Percentiles rank a stretch among this genome's conserved stretches.
phyloP scores from a whole-genome alignment of 176 grass and related monocot species.

The Dendrocalamus sinicus region DNA sequence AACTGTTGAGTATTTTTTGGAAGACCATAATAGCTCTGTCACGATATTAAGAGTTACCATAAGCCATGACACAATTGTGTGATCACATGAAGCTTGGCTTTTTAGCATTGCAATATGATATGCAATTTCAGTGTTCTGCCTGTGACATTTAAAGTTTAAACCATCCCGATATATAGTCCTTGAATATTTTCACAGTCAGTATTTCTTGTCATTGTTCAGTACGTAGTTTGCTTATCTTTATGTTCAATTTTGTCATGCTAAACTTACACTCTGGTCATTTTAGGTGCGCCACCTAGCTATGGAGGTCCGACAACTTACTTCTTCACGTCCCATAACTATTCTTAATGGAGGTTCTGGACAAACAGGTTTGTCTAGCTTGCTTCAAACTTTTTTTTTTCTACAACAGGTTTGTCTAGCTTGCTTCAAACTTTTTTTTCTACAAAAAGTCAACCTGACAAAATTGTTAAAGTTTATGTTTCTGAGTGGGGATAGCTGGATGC shows the following conservation, averaged over 20 bases:
- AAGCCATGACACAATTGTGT: neutral
- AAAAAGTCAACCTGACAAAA: slow-evolving; percentile 13
- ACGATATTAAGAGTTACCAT: neutral
- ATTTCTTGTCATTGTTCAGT: neutral
- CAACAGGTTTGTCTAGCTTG: slow-evolving; percentile 66
- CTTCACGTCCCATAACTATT: slow-evolving; percentile 68
- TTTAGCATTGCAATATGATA: neutral
- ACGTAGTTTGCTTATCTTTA: neutral
- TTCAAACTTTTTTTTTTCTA: neutral
- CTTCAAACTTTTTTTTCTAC: neutral
- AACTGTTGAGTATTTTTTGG: neutral
- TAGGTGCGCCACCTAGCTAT: slow-evolving; percentile 73
- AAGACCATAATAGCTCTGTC: slow-evolving; percentile 4
- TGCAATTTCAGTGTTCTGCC: neutral
- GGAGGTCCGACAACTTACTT: slow-evolving; percentile 66
- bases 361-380: slow-evolving; percentile 64
- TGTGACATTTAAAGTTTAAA: neutral
- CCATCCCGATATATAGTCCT: neutral
- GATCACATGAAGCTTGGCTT: neutral
- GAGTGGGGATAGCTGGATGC: neutral
- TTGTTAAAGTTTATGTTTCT: neutral
- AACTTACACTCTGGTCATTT: slow-evolving; percentile 23
- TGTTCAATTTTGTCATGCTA: slow-evolving; percentile 40
- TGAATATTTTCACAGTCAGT: neutral
- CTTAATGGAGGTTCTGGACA: slow-evolving; percentile 69